A percentile compares a stretch with the other conserved stretches of the same genome.
phyloP scores from a whole-genome alignment of 805 yeast genomes.

The Saccharomycopsis schoenii region DNA sequence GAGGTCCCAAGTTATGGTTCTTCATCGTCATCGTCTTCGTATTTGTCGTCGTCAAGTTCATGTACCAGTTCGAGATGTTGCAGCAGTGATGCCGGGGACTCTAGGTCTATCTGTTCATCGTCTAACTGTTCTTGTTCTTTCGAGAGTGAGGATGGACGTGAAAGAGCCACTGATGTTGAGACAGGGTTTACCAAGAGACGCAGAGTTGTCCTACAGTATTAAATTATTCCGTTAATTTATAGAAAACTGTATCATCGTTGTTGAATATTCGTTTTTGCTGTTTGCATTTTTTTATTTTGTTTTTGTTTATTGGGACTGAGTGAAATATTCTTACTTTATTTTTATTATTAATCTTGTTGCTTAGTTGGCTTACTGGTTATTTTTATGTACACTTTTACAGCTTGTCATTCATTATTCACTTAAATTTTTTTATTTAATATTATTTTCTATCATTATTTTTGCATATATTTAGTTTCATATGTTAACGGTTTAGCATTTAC shows the following conservation, averaged over 20 bases:
- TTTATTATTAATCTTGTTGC: no score
- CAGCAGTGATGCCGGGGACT: not conserved
- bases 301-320: not conserved
- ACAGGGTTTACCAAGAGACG: not conserved
- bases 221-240: not conserved
- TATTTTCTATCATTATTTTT: no score
- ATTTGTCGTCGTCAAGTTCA: not conserved
- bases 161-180: not conserved
- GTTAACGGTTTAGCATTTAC: no score
- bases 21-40: not conserved
- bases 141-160: not conserved
- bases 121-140: constrained; percentile 1
- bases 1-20: not conserved
- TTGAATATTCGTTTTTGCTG: not conserved
- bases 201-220: not conserved
- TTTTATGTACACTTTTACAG: no score
- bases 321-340: not conserved
- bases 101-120: constrained; percentile 4
- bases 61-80: not conserved
- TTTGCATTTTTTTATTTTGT: no score
- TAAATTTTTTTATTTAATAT: not conserved
- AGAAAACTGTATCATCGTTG: no score
- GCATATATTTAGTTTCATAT: no score
- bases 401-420: not conserved
- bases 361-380: no score